phyloP scores from a whole-genome alignment of 345 rosid species.

The Populus davidiana region DNA sequence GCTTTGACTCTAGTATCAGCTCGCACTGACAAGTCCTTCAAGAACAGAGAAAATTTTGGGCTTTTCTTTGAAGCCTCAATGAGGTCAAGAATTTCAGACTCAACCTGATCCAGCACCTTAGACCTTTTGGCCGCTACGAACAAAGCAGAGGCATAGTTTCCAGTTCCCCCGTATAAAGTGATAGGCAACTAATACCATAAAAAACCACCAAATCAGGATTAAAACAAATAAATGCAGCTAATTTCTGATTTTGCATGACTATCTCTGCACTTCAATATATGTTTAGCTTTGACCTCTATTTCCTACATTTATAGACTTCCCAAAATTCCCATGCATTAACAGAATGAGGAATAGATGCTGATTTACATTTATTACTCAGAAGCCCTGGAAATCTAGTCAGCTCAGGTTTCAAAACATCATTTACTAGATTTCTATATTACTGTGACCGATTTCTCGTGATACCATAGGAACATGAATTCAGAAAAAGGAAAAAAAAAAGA shows the following conservation, averaged over 20 bases:
- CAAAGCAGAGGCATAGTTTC: slow-evolving; percentile 86
- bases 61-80: slow-evolving; percentile 62
- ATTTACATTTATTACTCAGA: not conserved
- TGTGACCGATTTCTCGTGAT: too few relatives aligned
- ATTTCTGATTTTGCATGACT: not conserved
- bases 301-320: not conserved
- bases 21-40: slow-evolving; percentile 77
- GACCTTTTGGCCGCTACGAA: slow-evolving; percentile 64
- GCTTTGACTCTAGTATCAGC: slow-evolving; percentile 53
- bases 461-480: too few relatives aligned
- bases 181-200: slow-evolving; percentile 55
- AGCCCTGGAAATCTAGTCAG: not conserved
- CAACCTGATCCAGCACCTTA: slow-evolving; percentile 68
- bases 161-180: slow-evolving; percentile 68
- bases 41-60: slow-evolving; percentile 59
- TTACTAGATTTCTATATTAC: not conserved
- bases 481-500: too few relatives aligned
- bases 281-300: not conserved
- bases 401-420: not conserved
- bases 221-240: not conserved
- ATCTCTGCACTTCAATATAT: not conserved
- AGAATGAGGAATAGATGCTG: not conserved
- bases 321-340: not conserved
- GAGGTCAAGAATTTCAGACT: slow-evolving; percentile 64
- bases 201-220: slow-evolving; percentile 11